These are phyloP conservation scores for Nitzschia palea DNA, from an alignment of 108 stramenopile genomes.

Conservation along the genomic window DNA sequence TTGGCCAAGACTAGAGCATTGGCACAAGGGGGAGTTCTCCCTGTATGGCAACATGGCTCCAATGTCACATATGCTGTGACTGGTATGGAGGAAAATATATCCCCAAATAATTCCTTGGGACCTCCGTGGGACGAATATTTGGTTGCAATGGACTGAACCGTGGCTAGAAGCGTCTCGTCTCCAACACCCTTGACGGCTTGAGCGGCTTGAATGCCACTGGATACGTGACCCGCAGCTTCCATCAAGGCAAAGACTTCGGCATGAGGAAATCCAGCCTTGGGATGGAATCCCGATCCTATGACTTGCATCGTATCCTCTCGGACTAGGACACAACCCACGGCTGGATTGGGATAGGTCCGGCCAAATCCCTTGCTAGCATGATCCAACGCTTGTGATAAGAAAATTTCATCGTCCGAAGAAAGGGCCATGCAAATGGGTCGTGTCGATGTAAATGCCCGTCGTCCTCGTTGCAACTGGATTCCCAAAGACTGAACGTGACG, in stretches of 20 bases:
- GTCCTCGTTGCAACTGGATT: too few relatives aligned
- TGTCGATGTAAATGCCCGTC: not conserved
- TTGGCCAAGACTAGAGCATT: constrained; percentile 57
- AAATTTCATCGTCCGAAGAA: constrained; percentile 21
- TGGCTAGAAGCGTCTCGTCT: not conserved
- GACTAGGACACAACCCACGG: constrained; percentile 87
- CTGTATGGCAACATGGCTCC: constrained; percentile 90
- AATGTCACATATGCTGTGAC: constrained; percentile 91
- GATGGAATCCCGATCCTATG: constrained; percentile 86
- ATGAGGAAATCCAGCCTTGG: constrained; percentile 83
- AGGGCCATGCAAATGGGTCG: not conserved
- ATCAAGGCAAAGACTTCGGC: constrained; percentile 88
- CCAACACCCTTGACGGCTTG: constrained; percentile 44
- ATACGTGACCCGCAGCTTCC: constrained; percentile 68
- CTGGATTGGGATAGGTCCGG: constrained; percentile 87
- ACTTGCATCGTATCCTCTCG: constrained; percentile 43
- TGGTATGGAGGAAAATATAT: constrained; percentile 26
- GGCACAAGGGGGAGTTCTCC: constrained; percentile 89
- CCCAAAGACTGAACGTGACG: too few relatives aligned
- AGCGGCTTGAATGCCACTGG: constrained; percentile 62
- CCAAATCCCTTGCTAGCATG: constrained; percentile 59
- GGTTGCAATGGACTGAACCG: constrained; percentile 35
- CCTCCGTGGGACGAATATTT: constrained; percentile 50
- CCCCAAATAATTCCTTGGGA: constrained; percentile 49
- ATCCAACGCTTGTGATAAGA: constrained; percentile 50